Evolutionary conservation across 129 eudicot genomes (phyloP).

Genomic region (Mikania micrantha): DNA sequence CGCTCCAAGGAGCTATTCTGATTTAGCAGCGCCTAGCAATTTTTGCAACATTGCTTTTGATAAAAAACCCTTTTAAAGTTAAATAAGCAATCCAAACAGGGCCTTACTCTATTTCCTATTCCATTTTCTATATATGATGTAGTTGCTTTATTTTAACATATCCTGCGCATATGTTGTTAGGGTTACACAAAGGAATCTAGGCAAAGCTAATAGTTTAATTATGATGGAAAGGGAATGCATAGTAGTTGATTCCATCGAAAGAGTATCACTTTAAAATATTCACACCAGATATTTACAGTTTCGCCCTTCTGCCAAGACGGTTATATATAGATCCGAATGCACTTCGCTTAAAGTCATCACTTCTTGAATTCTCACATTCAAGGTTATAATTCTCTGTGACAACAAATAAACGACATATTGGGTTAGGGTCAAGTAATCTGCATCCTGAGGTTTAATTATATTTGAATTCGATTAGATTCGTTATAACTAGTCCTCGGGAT

Average conservation of each 20-base stretch:
- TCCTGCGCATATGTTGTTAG: not conserved
- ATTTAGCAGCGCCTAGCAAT: no score
- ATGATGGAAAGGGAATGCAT: not conserved
- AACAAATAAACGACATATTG: not conserved
- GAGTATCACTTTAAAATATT: not conserved
- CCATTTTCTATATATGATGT: not conserved
- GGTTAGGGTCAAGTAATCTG: constrained; percentile 28
- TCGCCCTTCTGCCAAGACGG: not conserved
- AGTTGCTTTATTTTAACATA: not conserved
- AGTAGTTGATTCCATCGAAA: not conserved
- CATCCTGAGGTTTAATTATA: constrained; percentile 29
- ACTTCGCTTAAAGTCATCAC: constrained; percentile 1
- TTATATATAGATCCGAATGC: constrained; percentile 19
- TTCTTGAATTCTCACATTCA: constrained; percentile 16
- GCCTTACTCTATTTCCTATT: no score
- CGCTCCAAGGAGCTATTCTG: no score
- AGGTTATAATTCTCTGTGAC: not conserved
- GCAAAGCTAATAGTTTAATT: constrained; percentile 7
- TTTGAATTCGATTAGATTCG: not conserved
- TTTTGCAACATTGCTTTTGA: no score
- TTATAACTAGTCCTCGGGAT: constrained; percentile 16
- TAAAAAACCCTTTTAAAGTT: no score
- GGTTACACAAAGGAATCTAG: not conserved
- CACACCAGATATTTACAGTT: not conserved
- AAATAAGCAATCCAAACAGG: no score